phyloP scores from a whole-genome alignment of 805 yeast genomes.

The Starmerella kuoi region DNA sequence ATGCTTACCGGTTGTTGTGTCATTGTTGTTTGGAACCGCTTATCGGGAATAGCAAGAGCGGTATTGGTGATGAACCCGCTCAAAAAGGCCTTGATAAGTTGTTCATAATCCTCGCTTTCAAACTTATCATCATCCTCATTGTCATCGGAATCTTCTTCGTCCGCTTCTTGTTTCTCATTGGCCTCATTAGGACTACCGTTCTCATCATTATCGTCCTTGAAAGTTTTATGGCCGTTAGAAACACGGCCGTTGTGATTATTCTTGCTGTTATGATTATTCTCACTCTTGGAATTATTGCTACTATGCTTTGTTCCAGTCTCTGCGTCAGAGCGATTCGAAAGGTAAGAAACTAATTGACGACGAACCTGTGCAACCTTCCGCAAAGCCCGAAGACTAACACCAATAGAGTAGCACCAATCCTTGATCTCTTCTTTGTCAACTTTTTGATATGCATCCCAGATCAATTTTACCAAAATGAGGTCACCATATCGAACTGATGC shows the following conservation, averaged over 20 bases:
- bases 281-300: neutral
- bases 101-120: constrained; percentile 36
- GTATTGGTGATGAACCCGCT: constrained; percentile 77
- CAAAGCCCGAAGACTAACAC: constrained; percentile 67
- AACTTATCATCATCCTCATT: constrained; percentile 5
- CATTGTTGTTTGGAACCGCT: constrained; percentile 75
- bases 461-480: constrained; percentile 65
- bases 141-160: constrained; percentile 1
- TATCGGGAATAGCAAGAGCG: constrained; percentile 89
- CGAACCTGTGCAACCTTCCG: constrained; percentile 64
- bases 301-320: neutral
- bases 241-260: neutral
- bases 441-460: constrained; percentile 42
- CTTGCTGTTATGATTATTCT: neutral
- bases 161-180: constrained; percentile 5
- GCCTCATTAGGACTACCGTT: constrained; percentile 16
- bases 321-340: constrained; percentile 22
- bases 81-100: constrained; percentile 64
- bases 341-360: constrained; percentile 59
- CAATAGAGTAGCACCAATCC: constrained; percentile 74
- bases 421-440: constrained; percentile 42
- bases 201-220: constrained; percentile 22
- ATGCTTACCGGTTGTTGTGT: constrained; percentile 70
- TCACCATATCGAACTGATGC: constrained; percentile 73
- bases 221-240: constrained; percentile 27